Percentiles rank a stretch among this genome's conserved stretches.
Evolutionary conservation across 2,329 filamentous ascomycete genomes (phyloP).

Genomic region (Clarireedia monteithiana): DNA sequence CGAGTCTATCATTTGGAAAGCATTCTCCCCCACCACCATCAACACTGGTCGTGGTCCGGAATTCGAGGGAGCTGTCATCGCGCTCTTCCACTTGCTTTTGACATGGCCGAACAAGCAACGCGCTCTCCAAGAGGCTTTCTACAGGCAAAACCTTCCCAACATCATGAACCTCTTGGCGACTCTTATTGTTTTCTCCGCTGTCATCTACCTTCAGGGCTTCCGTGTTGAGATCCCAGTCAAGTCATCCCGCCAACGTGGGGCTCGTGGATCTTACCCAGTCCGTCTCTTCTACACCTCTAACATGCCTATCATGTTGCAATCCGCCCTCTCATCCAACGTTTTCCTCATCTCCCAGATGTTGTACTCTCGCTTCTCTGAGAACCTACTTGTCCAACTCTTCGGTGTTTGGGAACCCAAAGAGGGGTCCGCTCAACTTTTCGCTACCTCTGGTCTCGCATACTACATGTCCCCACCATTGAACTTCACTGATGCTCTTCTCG

Average conservation of each 20-base stretch:
- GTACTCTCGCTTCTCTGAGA: slow-evolving; percentile 97
- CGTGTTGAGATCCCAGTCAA: slow-evolving; percentile 99
- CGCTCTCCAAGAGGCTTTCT: slow-evolving; percentile 96
- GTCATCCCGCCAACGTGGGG: slow-evolving; percentile 96
- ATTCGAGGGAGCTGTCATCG: slow-evolving; percentile 97
- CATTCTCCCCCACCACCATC: slow-evolving; percentile 97
- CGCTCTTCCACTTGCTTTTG: slow-evolving; percentile 93
- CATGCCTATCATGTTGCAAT: slow-evolving; percentile 99
- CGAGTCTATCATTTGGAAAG: slow-evolving; percentile 99
- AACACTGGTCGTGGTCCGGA: slow-evolving; percentile 98
- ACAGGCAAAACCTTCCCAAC: slow-evolving; percentile 98
- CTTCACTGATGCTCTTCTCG: slow-evolving; percentile 93
- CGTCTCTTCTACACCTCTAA: slow-evolving; percentile 99
- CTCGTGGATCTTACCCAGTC: slow-evolving; percentile 95
- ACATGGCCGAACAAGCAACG: slow-evolving; percentile 99
- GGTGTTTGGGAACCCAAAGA: slow-evolving; percentile 98
- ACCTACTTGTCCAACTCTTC: slow-evolving; percentile 93
- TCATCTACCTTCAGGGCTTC: slow-evolving; percentile 99
- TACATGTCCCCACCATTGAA: slow-evolving; percentile 99
- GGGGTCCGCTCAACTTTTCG: slow-evolving; percentile 90
- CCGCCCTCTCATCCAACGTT: slow-evolving; percentile 95
- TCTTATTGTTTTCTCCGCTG: slow-evolving; percentile 85
- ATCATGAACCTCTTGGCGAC: slow-evolving; percentile 98
- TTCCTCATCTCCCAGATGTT: slow-evolving; percentile 99
- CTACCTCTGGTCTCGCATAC: slow-evolving; percentile 89